Conservation (phyloP, 306 rosid species). For the Sindora glabra region DNA sequence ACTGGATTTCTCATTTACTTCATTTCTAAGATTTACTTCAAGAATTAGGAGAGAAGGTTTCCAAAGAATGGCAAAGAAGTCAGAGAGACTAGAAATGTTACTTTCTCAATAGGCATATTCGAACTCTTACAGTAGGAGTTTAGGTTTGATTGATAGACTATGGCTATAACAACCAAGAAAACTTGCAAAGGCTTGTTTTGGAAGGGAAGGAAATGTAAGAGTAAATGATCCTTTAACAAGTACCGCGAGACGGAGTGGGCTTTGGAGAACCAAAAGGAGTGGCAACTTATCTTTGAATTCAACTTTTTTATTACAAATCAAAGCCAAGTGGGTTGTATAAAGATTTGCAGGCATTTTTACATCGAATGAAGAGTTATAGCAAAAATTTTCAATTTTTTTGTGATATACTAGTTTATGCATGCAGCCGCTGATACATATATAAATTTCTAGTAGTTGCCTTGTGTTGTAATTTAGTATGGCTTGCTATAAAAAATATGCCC, state of each 20-base stretch:
- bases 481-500: too few species aligned
- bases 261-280: constrained; percentile 62
- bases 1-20: constrained; percentile 50
- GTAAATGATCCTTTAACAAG: constrained; percentile 67
- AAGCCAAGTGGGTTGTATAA: constrained; percentile 45
- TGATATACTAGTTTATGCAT: too few species aligned
- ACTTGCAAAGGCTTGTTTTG: constrained; percentile 62
- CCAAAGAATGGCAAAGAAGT: constrained; percentile 24
- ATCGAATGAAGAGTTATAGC: constrained; percentile 36
- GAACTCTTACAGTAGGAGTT: constrained; percentile 34
- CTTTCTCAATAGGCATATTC: constrained; percentile 15
- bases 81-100: constrained; percentile 11
- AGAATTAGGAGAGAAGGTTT: constrained; percentile 45
- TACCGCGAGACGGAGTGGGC: constrained; percentile 41
- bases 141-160: constrained; percentile 46
- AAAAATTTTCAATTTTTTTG: neutral
- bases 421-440: too few species aligned
- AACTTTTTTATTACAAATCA: constrained; percentile 46
- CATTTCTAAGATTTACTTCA: constrained; percentile 45
- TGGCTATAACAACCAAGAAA: constrained; percentile 63
- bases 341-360: constrained; percentile 90
- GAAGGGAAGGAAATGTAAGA: constrained; percentile 44
- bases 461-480: too few species aligned
- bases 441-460: too few species aligned
- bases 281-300: constrained; percentile 43